Conservation (phyloP, 2,329 filamentous ascomycete species). For the Verticillium longisporum region DNA sequence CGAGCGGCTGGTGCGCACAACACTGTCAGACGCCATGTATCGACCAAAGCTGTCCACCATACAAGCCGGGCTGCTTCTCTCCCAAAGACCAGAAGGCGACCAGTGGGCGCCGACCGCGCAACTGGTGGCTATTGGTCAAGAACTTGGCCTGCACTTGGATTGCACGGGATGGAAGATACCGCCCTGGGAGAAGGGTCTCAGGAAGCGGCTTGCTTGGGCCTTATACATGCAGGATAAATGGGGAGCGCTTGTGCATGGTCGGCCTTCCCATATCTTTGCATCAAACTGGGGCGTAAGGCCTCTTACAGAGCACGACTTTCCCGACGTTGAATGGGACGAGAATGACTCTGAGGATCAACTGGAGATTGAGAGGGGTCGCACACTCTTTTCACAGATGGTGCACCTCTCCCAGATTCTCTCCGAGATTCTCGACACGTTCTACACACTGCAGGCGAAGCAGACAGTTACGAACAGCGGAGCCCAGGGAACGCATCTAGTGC, state of each 20-base stretch:
- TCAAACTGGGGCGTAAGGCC: slow-evolving; percentile 70
- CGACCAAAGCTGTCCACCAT: slow-evolving; percentile 76
- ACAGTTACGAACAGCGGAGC: slow-evolving; percentile 58
- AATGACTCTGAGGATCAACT: slow-evolving; percentile 53
- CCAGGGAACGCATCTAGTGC: slow-evolving; percentile 65
- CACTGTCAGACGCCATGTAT: slow-evolving; percentile 70
- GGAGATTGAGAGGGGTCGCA: slow-evolving; percentile 60
- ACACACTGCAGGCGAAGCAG: slow-evolving; percentile 70
- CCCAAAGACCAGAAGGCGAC: slow-evolving; percentile 69
- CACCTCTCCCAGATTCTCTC: slow-evolving; percentile 67
- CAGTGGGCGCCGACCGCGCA: slow-evolving; percentile 84
- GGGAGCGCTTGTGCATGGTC: slow-evolving; percentile 78
- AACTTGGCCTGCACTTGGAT: slow-evolving; percentile 83
- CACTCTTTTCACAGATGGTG: slow-evolving; percentile 70
- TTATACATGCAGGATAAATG: slow-evolving; percentile 92
- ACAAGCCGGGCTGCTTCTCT: slow-evolving; percentile 68
- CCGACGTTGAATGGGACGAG: slow-evolving; percentile 63
- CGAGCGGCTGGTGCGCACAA: slow-evolving; percentile 66
- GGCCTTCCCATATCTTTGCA: slow-evolving; percentile 67
- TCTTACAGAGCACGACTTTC: slow-evolving; percentile 61
- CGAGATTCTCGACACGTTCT: slow-evolving; percentile 78
- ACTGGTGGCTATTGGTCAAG: slow-evolving; percentile 78
- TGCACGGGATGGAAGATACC: slow-evolving; percentile 84
- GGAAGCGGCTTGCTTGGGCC: slow-evolving; percentile 84
- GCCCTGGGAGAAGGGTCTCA: slow-evolving; percentile 75